Conservation (phyloP, 495 filamentous ascomycete genomes). For the Trichoderma orchidacearum region DNA sequence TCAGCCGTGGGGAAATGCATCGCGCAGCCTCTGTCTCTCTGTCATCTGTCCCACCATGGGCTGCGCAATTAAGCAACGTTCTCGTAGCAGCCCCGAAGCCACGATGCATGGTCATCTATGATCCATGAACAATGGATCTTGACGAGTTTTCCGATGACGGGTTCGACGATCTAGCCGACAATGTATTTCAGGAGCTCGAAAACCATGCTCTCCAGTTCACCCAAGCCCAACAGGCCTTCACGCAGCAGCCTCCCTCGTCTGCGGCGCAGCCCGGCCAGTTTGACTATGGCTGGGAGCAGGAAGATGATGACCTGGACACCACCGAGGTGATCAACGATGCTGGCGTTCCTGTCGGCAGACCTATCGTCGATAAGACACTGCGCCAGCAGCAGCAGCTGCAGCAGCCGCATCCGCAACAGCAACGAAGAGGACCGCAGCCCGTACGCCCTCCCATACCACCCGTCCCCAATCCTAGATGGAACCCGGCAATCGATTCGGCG, state of each 20-base stretch:
- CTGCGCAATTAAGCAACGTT: background rate
- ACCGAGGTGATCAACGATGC: conserved; percentile 11
- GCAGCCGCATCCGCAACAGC: conserved; percentile 12
- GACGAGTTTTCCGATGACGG: conserved; percentile 36
- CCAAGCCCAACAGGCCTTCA: conserved; percentile 20
- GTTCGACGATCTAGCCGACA: conserved; percentile 30
- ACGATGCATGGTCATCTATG: background rate
- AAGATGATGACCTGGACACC: conserved; percentile 22
- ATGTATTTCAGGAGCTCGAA: conserved; percentile 28
- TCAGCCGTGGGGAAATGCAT: background rate
- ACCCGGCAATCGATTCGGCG: background rate
- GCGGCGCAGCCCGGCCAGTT: background rate
- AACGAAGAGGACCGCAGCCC: conserved; percentile 5
- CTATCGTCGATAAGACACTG: conserved; percentile 3
- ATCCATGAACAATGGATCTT: conserved; percentile 12
- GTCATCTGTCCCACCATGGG: background rate
- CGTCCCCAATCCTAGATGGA: conserved; percentile 1
- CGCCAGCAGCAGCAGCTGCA: conserved; percentile 6
- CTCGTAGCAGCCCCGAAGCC: background rate
- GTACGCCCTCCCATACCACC: background rate
- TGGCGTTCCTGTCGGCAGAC: background rate
- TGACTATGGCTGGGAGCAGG: conserved; percentile 8
- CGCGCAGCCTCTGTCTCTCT: background rate
- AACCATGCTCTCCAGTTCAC: conserved; percentile 33
- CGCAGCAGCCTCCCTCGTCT: conserved; percentile 9